Percentiles rank a stretch among this genome's conserved stretches.
phyloP scores from a whole-genome alignment of 352 stramenopile genomes.

The Lagenidium sp. region DNA sequence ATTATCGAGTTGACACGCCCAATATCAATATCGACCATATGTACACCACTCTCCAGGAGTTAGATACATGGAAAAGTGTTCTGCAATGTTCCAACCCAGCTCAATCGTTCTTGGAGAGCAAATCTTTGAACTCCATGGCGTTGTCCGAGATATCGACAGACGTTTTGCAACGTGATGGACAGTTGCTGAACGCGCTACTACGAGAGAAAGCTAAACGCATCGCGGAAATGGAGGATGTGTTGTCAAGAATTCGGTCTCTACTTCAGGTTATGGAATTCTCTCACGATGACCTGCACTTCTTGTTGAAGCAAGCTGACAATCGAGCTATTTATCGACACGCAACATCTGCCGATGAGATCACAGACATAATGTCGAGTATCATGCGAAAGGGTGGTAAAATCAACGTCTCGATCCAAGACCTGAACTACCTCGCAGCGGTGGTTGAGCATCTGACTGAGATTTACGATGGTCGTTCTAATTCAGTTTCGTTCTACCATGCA shows the following conservation, averaged over 20 bases:
- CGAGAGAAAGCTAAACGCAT: slow-evolving; percentile 57
- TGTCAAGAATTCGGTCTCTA: slow-evolving; percentile 31
- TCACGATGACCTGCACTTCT: slow-evolving; percentile 25
- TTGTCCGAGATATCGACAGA: too few species aligned
- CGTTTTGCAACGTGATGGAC: slow-evolving; percentile 23
- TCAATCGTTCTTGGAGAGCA: too few species aligned
- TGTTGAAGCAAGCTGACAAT: not conserved
- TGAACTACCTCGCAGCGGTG: slow-evolving; percentile 18
- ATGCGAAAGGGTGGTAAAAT: slow-evolving; percentile 29
- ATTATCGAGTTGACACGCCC: slow-evolving; percentile 23
- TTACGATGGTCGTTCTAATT: slow-evolving; percentile 25
- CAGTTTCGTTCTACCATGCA: slow-evolving; percentile 24
- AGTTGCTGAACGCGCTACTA: slow-evolving; percentile 33
- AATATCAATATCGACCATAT: too few species aligned
- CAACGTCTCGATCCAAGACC: slow-evolving; percentile 27
- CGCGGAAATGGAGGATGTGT: slow-evolving; percentile 33
- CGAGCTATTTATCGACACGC: not conserved
- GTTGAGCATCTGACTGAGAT: slow-evolving; percentile 29
- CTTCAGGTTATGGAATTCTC: slow-evolving; percentile 33
- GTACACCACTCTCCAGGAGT: too few species aligned
- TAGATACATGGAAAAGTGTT: too few species aligned
- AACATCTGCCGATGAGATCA: slow-evolving; percentile 6
- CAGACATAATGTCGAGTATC: slow-evolving; percentile 24
- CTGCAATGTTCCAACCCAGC: too few species aligned
- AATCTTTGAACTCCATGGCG: too few species aligned